Base-by-base conservation (phyloP, 257 asterid species). In the Cinchona pubescens region DNA sequence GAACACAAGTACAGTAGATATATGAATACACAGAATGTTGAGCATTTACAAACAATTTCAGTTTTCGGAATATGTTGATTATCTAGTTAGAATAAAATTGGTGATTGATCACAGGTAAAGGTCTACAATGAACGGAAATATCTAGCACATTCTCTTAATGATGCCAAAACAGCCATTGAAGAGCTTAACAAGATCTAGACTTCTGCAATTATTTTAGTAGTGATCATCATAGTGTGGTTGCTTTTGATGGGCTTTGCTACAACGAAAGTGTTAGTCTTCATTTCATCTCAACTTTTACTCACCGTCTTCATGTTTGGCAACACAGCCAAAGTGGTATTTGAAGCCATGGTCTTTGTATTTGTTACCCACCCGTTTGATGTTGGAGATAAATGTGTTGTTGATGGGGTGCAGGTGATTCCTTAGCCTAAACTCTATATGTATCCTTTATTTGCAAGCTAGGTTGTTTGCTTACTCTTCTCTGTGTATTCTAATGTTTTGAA, bases 241-340 rank as follows among this genome's bases (percentile, higher is more conserved):
- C 79, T 78, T 64, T 27, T 81, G 73, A 81, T 81, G 85, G 82
- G 80, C 51, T 68, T 81, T 16, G 68, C 67, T 12, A 78, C 85
- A 1, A 81, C 80, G 5, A 48, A 74, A 40, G 71, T 78, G 14
- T 55, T 81, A 37, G 62, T 81, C 37, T 69, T 81, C 60, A 74
- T 78, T 69, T 23, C 82, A 35, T 81, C 85, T 68, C 85, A 81
- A 61, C 19, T 81, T 42, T 53, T 81, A 19, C 79, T 78, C 16
- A 4, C 53, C 7, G 79, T 25, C 12, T 81, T 81, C 63, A 37
- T 81, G 32, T 81, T 78, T 81, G 82, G 85, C 37, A 74, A 81
- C 62, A 62, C 77, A 53, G 65, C 72, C 19, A 68, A 74, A 58
- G 40, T 40, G 4, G 53, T 77, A 21, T 77, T 81, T 10, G 84